Base-by-base conservation (phyloP, 2,329 filamentous ascomycete genomes). In the Aspergillus hortae region DNA sequence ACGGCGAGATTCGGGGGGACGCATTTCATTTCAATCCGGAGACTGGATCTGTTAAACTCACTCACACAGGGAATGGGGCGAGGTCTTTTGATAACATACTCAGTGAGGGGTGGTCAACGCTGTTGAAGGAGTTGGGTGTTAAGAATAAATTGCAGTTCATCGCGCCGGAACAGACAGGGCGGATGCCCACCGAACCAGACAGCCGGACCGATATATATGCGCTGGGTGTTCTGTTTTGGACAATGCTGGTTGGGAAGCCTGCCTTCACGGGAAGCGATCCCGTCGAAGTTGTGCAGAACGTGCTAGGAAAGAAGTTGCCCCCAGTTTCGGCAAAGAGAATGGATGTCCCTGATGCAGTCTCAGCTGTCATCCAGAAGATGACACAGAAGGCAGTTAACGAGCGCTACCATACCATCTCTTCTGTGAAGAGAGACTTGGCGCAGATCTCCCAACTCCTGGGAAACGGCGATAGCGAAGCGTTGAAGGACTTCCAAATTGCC, bases 141-240 rank as follows among this genome's bases (percentile, higher is more conserved):
- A 91, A 90, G 72, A 87, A 92, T 66, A 96, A 95, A 71, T 77
- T 97, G 17, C 84, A 92, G 47, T 96, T 90, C 66, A 95, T 96
- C 66, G 92, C 91, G 44, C 92, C 92, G 0, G 92, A 97, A 67
- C 92, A 96, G 75, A 96, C 92, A 2, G 92, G 92, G 12, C 86
- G 92, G 17, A 88, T 96, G 81, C 89, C 91, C 2, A 90, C 89
- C 3, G 92, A 96, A 68, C 92, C 92, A 1, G 92, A 96, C 71
- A 89, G 83, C 41, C 83, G 92, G 38, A 96, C 92, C 14, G 92
- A 97, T 69, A 95, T 96, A 30, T 96, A 96, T 74, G 92, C 90
- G 0, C 76, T 96, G 1, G 92, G 92, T 4, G 86, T 96, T 36
- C 72, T 96, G 1, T 92, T 96, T 68, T 96, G 90, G 87, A 89